Evolutionary conservation across 176 grass and related monocot species (phyloP).

Genomic region (Echinochloa phyllopogon): DNA sequence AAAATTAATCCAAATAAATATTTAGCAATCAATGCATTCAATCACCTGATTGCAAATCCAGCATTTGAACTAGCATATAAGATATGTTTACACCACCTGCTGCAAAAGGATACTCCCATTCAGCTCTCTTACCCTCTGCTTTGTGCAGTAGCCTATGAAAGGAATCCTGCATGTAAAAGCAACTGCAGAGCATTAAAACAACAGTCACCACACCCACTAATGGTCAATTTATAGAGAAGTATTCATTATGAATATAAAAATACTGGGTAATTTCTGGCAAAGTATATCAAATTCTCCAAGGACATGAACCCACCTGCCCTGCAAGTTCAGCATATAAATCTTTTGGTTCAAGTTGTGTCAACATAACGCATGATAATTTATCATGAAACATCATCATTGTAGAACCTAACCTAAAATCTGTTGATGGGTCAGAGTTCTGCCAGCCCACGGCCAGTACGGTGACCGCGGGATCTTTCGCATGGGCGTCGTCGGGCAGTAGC

Average conservation of each 20-base stretch:
- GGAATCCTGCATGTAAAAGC: slow-evolving; percentile 60
- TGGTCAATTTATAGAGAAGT: slow-evolving; percentile 12
- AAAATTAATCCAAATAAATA: background rate
- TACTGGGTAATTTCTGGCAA: slow-evolving; percentile 75
- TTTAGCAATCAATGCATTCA: slow-evolving; percentile 24
- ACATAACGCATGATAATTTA: slow-evolving; percentile 22
- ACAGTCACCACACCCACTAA: background rate
- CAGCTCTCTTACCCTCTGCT: slow-evolving; percentile 59
- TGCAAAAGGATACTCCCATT: slow-evolving; percentile 86
- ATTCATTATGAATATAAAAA: slow-evolving; percentile 28
- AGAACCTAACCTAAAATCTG: slow-evolving; percentile 79
- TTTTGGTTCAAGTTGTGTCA: slow-evolving; percentile 6
- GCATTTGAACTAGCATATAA: slow-evolving; percentile 70
- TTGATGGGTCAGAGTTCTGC: slow-evolving; percentile 79
- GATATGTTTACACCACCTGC: slow-evolving; percentile 76
- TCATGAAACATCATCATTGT: slow-evolving; percentile 39
- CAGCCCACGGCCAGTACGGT: slow-evolving; percentile 63
- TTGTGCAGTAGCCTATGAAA: slow-evolving; percentile 77
- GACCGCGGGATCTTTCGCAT: slow-evolving; percentile 38
- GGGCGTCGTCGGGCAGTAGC: slow-evolving; percentile 53
- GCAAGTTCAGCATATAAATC: slow-evolving; percentile 35
- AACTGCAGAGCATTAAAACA: slow-evolving; percentile 41
- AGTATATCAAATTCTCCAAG: slow-evolving; percentile 79
- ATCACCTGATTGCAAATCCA: slow-evolving; percentile 71
- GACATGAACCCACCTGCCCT: slow-evolving; percentile 75